Percentiles rank a stretch among this genome's conserved stretches.
phyloP scores from a whole-genome alignment of 352 stramenopile genomes.

The Pilasporangium apinafurcum region DNA sequence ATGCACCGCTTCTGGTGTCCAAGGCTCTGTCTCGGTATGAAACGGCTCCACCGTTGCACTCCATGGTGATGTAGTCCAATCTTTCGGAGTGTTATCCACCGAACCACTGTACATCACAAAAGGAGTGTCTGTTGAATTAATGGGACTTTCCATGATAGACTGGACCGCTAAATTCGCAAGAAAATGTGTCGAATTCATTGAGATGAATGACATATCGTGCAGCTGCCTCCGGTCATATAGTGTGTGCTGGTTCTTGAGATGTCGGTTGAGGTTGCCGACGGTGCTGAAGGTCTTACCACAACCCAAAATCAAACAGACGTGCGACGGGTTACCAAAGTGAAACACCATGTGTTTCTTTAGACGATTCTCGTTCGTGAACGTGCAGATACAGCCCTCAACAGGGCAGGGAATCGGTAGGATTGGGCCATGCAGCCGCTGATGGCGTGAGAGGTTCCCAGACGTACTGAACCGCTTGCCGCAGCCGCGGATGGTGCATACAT shows the following conservation, averaged over 20 bases:
- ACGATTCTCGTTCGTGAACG: constrained; percentile 34
- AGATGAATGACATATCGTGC: too few relatives aligned
- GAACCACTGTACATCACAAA: too few relatives aligned
- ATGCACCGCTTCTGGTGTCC: too few relatives aligned
- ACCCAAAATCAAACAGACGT: constrained; percentile 32
- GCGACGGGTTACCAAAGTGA: constrained; percentile 26
- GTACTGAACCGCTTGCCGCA: constrained; percentile 52
- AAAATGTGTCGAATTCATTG: too few relatives aligned
- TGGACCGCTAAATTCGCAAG: too few relatives aligned
- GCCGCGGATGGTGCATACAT: constrained; percentile 26
- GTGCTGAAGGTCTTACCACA: constrained; percentile 60
- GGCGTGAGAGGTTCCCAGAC: constrained; percentile 45
- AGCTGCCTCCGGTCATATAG: neutral
- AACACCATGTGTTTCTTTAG: constrained; percentile 44
- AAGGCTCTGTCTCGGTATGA: too few relatives aligned
- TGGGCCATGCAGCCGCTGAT: constrained; percentile 41
- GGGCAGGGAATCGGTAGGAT: constrained; percentile 29
- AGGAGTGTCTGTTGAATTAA: too few relatives aligned
- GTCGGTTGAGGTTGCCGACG: constrained; percentile 46
- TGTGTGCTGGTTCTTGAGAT: constrained; percentile 34
- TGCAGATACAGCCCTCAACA: constrained; percentile 27
- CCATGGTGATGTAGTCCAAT: too few relatives aligned
- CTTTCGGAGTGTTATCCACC: too few relatives aligned
- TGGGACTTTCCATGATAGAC: too few relatives aligned
- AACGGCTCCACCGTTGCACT: too few relatives aligned